Conservation (phyloP, 257 asterid species). For the Eustoma russellianum region DNA sequence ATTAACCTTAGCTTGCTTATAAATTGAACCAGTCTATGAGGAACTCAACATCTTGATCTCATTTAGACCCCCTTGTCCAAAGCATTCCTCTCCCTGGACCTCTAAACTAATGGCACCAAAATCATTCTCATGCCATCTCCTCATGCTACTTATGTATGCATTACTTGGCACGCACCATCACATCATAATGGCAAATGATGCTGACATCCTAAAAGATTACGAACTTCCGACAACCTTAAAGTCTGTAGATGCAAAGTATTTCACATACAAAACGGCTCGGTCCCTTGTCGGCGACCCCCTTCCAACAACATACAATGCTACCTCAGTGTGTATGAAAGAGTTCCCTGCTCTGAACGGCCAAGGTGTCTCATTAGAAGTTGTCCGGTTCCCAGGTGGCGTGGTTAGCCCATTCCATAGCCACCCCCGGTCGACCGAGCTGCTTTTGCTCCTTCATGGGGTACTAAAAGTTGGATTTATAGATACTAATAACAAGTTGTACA, state of each 20-base stretch:
- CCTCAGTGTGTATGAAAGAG: conserved; percentile 8
- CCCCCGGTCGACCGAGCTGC: conserved; percentile 14
- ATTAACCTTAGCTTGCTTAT: too few relatives aligned
- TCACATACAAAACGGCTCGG: conserved; percentile 14
- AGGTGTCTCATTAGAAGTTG: conserved; percentile 18
- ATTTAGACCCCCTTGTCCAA: too few relatives aligned
- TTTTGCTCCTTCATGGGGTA: conserved; percentile 7
- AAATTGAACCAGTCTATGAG: too few relatives aligned
- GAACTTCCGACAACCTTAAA: too few relatives aligned
- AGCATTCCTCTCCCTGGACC: too few relatives aligned
- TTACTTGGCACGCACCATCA: too few relatives aligned
- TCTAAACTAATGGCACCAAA: too few relatives aligned
- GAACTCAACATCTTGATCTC: too few relatives aligned
- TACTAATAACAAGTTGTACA: conserved; percentile 15
- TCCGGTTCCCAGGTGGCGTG: conserved; percentile 13
- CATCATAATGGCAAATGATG: too few relatives aligned
- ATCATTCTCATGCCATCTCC: too few relatives aligned
- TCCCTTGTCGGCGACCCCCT: conserved; percentile 10
- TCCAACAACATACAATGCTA: neutral
- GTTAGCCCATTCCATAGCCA: conserved; percentile 39
- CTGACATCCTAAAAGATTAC: too few relatives aligned
- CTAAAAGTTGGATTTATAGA: conserved; percentile 19
- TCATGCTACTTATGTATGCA: too few relatives aligned
- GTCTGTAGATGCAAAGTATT: conserved; percentile 7
- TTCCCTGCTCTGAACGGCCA: conserved; percentile 21